Percentiles rank a stretch among this genome's conserved stretches.
Evolutionary conservation across 176 grass and related monocot species (phyloP).

Genomic region (Eleusine coracana): DNA sequence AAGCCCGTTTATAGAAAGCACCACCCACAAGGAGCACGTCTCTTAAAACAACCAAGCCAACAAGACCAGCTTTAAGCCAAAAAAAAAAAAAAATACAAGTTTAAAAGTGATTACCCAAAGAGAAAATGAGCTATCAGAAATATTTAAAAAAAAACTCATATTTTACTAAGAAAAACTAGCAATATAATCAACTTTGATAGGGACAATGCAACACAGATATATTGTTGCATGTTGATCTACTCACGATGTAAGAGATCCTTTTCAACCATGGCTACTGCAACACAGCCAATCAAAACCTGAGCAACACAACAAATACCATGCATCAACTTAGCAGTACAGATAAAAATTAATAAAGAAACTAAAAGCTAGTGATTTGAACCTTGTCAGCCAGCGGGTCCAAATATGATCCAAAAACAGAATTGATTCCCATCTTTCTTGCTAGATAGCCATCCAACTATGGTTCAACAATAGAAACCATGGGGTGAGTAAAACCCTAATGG

Average conservation of each 20-base stretch:
- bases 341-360: slow-evolving; percentile 24
- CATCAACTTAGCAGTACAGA: slow-evolving; percentile 3
- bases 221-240: slow-evolving; percentile 27
- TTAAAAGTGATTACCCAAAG: slow-evolving; percentile 35
- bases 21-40: slow-evolving; percentile 83
- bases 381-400: slow-evolving; percentile 96
- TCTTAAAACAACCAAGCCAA: slow-evolving; percentile 76
- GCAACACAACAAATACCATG: slow-evolving; percentile 32
- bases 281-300: slow-evolving; percentile 87
- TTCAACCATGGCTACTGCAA: slow-evolving; percentile 82
- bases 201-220: slow-evolving; percentile 5
- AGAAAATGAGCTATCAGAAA: slow-evolving; percentile 2
- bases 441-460: slow-evolving; percentile 90
- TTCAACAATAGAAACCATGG: slow-evolving; percentile 37
- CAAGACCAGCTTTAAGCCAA: slow-evolving; percentile 73
- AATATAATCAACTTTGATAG: background rate
- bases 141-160: background rate
- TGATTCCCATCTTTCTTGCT: slow-evolving; percentile 95
- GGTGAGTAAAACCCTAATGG: slow-evolving; percentile 26
- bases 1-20: slow-evolving; percentile 86
- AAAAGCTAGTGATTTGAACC: slow-evolving; percentile 48
- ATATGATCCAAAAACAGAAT: slow-evolving; percentile 92
- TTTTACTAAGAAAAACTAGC: slow-evolving; percentile 23
- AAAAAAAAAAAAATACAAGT: slow-evolving; percentile 19
- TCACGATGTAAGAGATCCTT: slow-evolving; percentile 84